Conservation (phyloP, 2,329 filamentous ascomycete genomes). For the Colletotrichum spinosum region DNA sequence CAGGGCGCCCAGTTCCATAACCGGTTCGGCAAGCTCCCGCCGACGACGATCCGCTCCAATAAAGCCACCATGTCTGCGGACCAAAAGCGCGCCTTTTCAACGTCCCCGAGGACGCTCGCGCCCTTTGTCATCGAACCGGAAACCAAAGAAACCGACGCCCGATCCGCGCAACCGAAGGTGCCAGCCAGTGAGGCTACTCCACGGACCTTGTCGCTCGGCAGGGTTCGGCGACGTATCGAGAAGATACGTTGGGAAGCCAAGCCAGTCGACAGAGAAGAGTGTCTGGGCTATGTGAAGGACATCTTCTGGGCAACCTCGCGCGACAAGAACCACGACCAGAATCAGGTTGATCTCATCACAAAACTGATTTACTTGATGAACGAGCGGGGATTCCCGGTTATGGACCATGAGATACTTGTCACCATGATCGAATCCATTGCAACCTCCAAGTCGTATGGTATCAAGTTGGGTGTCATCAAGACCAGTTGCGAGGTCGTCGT, state of each 20-base stretch:
- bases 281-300: slow-evolving; percentile 51
- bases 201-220: slow-evolving; percentile 9
- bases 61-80: slow-evolving; percentile 39
- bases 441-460: slow-evolving; percentile 45
- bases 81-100: slow-evolving; percentile 50
- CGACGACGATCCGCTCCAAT: slow-evolving; percentile 16
- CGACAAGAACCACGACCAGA: slow-evolving; percentile 40
- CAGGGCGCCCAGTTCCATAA: slow-evolving; percentile 42
- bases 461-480: slow-evolving; percentile 53
- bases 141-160: slow-evolving; percentile 3
- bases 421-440: slow-evolving; percentile 57
- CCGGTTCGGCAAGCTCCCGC: slow-evolving; percentile 34
- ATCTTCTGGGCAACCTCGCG: slow-evolving; percentile 47
- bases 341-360: slow-evolving; percentile 54
- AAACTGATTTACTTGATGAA: slow-evolving; percentile 58
- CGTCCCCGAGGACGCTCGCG: slow-evolving; percentile 43
- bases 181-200: neutral
- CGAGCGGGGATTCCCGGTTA: slow-evolving; percentile 56
- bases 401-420: slow-evolving; percentile 61
- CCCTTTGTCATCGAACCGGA: slow-evolving; percentile 16
- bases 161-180: slow-evolving; percentile 1
- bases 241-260: slow-evolving; percentile 54
- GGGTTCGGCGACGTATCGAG: slow-evolving; percentile 44
- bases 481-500: slow-evolving; percentile 59
- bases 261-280: slow-evolving; percentile 48